A percentile compares a stretch with the other conserved stretches of the same genome.
Conservation (phyloP, 345 rosid species). For the Ceriops decandra region DNA sequence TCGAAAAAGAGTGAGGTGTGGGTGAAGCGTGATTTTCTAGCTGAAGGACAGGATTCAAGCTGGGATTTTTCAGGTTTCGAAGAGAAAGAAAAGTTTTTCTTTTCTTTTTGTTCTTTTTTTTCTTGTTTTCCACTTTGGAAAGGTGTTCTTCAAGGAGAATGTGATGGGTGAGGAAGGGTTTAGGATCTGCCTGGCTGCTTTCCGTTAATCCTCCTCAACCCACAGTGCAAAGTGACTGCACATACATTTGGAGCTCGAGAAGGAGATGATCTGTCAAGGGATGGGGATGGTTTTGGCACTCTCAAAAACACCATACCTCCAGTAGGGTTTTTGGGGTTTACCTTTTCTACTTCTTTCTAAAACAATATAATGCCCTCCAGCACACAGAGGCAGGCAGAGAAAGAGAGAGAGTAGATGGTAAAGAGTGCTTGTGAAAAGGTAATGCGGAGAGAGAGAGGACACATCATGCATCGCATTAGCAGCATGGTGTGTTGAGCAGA, state of each 20-base stretch:
- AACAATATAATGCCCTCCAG: constrained; percentile 17
- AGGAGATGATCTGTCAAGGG: no score
- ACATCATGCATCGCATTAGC: constrained; percentile 14
- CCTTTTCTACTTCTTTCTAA: constrained; percentile 5
- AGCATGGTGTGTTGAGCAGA: constrained; percentile 13
- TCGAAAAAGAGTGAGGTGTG: neutral
- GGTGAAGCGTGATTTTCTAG: neutral
- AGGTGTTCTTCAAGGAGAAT: neutral
- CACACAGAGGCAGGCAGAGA: neutral
- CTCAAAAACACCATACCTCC: no score
- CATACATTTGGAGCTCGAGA: neutral
- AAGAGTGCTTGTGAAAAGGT: neutral
- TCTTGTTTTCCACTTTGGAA: neutral
- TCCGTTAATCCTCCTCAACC: neutral
- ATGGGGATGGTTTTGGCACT: neutral
- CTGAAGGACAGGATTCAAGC: neutral
- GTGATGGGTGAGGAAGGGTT: neutral
- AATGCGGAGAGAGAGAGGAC: constrained; percentile 16
- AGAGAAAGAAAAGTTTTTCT: neutral
- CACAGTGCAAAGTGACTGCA: neutral
- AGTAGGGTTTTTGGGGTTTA: constrained; percentile 12
- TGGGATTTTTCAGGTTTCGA: neutral
- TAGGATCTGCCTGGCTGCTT: constrained; percentile 11
- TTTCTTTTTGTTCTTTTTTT: neutral
- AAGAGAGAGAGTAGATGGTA: neutral